Percentiles rank a stretch among this genome's conserved stretches.
Conservation (phyloP, 345 rosid species). For the Turritis glabra region DNA sequence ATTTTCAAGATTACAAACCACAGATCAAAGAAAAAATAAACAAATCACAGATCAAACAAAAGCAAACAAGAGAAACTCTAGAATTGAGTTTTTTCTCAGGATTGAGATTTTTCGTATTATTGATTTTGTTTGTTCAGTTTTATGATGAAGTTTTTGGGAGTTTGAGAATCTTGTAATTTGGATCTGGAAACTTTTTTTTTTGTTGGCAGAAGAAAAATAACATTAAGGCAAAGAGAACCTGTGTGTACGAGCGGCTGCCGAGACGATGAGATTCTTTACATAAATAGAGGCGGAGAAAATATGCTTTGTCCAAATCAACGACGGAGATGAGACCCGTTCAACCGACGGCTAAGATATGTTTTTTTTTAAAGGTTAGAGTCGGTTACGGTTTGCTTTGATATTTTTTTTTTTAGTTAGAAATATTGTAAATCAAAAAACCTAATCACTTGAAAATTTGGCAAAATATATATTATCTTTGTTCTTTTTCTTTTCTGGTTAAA, state of each 20-base stretch:
- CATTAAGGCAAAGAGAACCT: constrained; percentile 7
- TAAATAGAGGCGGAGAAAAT: constrained; percentile 8
- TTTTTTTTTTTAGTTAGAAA: not conserved
- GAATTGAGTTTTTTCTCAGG: not conserved
- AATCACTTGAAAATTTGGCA: not conserved
- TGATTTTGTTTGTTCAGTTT: constrained; percentile 14
- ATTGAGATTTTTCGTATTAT: not conserved
- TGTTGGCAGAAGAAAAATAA: not conserved
- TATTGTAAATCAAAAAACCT: not conserved
- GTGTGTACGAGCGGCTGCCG: constrained; percentile 7
- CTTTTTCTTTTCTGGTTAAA: not conserved
- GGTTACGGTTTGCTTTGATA: constrained; percentile 36
- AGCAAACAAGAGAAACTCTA: not conserved
- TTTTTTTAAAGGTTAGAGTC: not conserved
- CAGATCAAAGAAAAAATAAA: constrained; percentile 14
- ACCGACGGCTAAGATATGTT: constrained; percentile 19
- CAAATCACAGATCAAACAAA: constrained; percentile 3
- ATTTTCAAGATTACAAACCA: constrained; percentile 5
- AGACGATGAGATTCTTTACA: constrained; percentile 39
- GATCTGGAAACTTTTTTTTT: constrained; percentile 27
- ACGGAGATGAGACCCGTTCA: not conserved
- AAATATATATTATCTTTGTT: not conserved
- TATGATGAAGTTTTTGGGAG: not conserved
- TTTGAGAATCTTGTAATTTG: constrained; percentile 20
- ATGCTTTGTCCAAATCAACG: constrained; percentile 20